These are phyloP conservation scores for Sungouiozyma intestinalis DNA, from an alignment of 805 yeast genomes.

Conservation along the genomic window DNA sequence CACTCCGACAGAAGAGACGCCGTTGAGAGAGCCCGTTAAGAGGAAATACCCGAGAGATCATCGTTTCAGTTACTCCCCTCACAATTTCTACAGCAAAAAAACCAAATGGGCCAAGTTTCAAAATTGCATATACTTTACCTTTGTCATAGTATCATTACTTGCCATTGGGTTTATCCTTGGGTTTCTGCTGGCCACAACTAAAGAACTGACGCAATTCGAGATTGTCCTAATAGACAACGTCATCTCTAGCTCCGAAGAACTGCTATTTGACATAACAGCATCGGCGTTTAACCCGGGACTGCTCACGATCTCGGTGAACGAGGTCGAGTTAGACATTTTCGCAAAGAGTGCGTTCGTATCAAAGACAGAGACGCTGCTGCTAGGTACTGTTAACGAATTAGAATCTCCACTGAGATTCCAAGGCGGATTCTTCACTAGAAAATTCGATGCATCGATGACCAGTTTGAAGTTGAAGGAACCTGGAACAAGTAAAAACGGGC, in stretches of 20 bases:
- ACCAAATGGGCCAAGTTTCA: conserved; percentile 26
- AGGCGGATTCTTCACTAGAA: conserved; percentile 67
- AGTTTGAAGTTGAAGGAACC: conserved; percentile 68
- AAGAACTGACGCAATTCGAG: conserved; percentile 61
- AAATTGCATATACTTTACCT: conserved; percentile 28
- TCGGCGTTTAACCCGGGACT: conserved; percentile 86
- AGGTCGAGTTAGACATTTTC: conserved; percentile 73
- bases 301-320: conserved; percentile 49
- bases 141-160: conserved; percentile 38
- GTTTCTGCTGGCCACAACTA: conserved; percentile 73
- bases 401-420: conserved; percentile 67
- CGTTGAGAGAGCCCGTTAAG: conserved; percentile 9
- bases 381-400: conserved; percentile 57
- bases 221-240: conserved; percentile 58
- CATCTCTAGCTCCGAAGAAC: conserved; percentile 72
- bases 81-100: conserved; percentile 33
- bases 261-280: conserved; percentile 66
- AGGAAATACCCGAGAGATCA: conserved; percentile 11
- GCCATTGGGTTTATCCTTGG: conserved; percentile 74
- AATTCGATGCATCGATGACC: conserved; percentile 48
- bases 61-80: conserved; percentile 35
- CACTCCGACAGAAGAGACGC: conserved; percentile 15
- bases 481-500: conserved; percentile 33
- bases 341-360: conserved; percentile 41
- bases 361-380: conserved; percentile 51